Evolutionary conservation across 1,139 yeast species (phyloP).

Genomic region (Geotrichum candidum): DNA sequence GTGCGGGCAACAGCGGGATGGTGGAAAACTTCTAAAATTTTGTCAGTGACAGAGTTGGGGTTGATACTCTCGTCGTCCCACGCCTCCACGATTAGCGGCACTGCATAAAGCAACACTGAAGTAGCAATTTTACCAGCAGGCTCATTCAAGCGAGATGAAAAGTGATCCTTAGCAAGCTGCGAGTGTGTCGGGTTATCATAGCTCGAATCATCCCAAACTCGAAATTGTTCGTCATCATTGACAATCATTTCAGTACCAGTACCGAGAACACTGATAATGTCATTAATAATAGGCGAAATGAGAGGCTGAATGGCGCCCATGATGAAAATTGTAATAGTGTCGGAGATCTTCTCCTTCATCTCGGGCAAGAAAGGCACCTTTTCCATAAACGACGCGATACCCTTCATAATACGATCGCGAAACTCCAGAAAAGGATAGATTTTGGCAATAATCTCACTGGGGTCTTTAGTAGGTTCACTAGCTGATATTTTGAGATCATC

Average conservation of each 20-base stretch:
- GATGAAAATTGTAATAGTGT: constrained; percentile 22
- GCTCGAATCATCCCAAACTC: constrained; percentile 23
- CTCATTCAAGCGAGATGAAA: constrained; percentile 27
- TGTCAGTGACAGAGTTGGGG: constrained; percentile 14
- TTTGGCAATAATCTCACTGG: neutral
- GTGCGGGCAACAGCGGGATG: constrained; percentile 23
- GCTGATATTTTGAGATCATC: neutral
- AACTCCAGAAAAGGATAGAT: constrained; percentile 3
- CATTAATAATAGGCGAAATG: constrained; percentile 23
- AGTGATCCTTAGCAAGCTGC: constrained; percentile 26
- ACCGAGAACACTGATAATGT: constrained; percentile 18
- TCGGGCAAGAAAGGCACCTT: constrained; percentile 3
- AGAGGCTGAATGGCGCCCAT: constrained; percentile 25
- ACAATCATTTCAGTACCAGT: constrained; percentile 22
- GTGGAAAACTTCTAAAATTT: constrained; percentile 22
- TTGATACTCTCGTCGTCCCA: constrained; percentile 23
- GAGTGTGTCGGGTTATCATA: constrained; percentile 25
- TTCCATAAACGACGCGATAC: neutral
- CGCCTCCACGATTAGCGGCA: constrained; percentile 40
- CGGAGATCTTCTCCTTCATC: constrained; percentile 21
- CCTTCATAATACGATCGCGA: constrained; percentile 3
- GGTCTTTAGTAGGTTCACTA: neutral
- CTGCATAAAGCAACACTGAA: constrained; percentile 46
- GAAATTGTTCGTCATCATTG: constrained; percentile 23
- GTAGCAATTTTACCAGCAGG: constrained; percentile 46